A percentile compares a stretch with the other conserved stretches of the same genome.
These are phyloP conservation scores for Stagonosporopsis vannaccii DNA, from an alignment of 2,329 filamentous ascomycete species.

Conservation along the genomic window DNA sequence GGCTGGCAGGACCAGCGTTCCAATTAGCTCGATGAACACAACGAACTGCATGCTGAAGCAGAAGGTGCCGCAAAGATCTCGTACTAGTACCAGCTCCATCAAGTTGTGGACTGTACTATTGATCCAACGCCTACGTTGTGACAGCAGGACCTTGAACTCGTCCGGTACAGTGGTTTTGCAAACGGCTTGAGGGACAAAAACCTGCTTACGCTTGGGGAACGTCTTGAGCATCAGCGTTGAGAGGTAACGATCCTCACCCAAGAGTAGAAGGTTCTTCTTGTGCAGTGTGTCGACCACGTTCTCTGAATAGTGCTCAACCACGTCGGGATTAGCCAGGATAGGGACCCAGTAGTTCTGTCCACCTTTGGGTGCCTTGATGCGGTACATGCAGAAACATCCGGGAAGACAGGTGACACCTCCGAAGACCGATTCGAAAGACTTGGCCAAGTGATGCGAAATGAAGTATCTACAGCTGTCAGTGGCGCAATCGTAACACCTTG, in stretches of 20 bases:
- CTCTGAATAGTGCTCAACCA: conserved; percentile 99
- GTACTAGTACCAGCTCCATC: conserved; percentile 94
- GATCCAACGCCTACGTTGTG: conserved; percentile 96
- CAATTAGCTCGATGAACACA: conserved; percentile 92
- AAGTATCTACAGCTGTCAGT: conserved; percentile 70
- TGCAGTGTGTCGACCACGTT: conserved; percentile 98
- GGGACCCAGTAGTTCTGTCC: conserved; percentile 99
- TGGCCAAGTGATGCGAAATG: conserved; percentile 95
- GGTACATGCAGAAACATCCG: conserved; percentile 99
- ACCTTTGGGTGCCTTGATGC: conserved; percentile 98
- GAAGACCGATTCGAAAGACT: conserved; percentile 98
- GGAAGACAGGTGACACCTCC: conserved; percentile 98
- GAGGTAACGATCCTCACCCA: conserved; percentile 93
- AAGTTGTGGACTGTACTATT: conserved; percentile 99
- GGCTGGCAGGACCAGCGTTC: conserved; percentile 91
- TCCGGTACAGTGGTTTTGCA: conserved; percentile 99
- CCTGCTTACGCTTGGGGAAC: conserved; percentile 98
- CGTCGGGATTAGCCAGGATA: conserved; percentile 96
- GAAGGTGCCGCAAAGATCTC: conserved; percentile 96
- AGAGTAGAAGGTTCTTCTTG: conserved; percentile 91
- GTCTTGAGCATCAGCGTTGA: conserved; percentile 98
- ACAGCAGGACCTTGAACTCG: conserved; percentile 87
- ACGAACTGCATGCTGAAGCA: conserved; percentile 99
- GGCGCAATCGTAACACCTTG: conserved; percentile 28
- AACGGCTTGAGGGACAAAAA: conserved; percentile 97